Evolutionary conservation across 2,329 filamentous ascomycete genomes (phyloP), one percentile per base, ranked within the genome.

Genomic region (Aspergillus glaucus): DNA sequence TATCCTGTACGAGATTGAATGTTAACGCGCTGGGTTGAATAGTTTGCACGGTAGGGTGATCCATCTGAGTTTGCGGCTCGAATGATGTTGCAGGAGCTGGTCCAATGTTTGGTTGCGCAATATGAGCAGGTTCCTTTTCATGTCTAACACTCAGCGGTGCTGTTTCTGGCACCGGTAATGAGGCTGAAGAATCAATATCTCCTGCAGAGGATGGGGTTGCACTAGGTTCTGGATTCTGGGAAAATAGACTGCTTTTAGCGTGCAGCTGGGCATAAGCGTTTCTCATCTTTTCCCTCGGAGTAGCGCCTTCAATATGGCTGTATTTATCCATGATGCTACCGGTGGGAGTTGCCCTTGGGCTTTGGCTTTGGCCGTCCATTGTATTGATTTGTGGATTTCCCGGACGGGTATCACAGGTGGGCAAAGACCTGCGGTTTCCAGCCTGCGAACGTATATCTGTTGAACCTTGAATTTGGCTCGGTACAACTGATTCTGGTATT

Each of bases 151-250:
- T 71, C 14, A 72, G 59, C 34, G 69, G 68, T 6, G 60, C 57
- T 21, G 51, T 58, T 49, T 68, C 64, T 0, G 65, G 62, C 2
- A 62, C 46, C 28, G 63, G 48, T 9, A 56, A 49, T 22, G 63
- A 57, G 2, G 52, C 55, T 7, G 59, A 57, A 41, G 69, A 57
- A 32, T 71, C 66, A 30, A 72, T 68, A 58, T 71, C 69, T 6
- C 63, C 68, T 3, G 63, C 60, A 26, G 68, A 71, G n/a, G 70
- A 72, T n/a, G 70, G 68, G 5, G 69, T 72, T n/a, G 51, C 61
- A 22, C 65, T 67, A n/a, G 55, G 48, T 42, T 59, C 60, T n/a
- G 50, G 50, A 39, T 47, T 54, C 45, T 59, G 58, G 19, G 55
- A 46, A 21, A 57, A 43, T 7, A 36, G 47, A 22, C 54, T 30